Evolutionary conservation across 371 early-diverging fungal genomes (phyloP).

Genomic region (Chytridium lagenaria): DNA sequence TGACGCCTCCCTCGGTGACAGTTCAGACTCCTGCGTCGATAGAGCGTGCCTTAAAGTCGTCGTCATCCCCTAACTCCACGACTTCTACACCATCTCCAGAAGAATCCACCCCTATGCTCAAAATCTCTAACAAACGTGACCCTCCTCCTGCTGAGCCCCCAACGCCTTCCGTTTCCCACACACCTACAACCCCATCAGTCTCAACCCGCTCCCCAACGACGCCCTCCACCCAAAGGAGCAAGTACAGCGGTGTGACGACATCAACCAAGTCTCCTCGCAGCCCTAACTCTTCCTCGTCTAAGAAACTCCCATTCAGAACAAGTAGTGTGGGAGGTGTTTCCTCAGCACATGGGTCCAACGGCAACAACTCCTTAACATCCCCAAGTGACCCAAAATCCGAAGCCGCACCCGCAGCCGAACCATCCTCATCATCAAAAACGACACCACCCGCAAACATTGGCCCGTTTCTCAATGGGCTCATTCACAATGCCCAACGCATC

Average conservation of each 20-base stretch:
- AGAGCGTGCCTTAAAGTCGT: no score
- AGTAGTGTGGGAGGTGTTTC: neutral
- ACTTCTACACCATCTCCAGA: no score
- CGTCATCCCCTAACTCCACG: no score
- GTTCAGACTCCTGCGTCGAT: no score
- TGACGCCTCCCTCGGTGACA: no score
- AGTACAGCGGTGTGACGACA: no score
- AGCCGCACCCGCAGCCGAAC: neutral
- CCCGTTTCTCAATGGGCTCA: neutral
- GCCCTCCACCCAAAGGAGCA: neutral
- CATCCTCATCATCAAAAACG: neutral
- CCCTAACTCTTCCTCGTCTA: neutral
- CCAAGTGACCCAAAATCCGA: no score
- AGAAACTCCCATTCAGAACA: neutral
- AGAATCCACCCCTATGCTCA: no score
- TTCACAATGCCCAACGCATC: conserved; percentile 4
- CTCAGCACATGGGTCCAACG: conserved; percentile 1
- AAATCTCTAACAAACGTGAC: no score
- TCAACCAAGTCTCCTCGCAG: neutral
- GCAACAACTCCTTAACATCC: no score
- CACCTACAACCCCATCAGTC: neutral
- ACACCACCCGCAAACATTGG: neutral
- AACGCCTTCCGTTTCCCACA: no score
- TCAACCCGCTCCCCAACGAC: neutral
- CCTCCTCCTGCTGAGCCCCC: no score